Evolutionary conservation across 2,329 filamentous ascomycete genomes (phyloP).

Genomic region (Colletotrichum echinochloae): DNA sequence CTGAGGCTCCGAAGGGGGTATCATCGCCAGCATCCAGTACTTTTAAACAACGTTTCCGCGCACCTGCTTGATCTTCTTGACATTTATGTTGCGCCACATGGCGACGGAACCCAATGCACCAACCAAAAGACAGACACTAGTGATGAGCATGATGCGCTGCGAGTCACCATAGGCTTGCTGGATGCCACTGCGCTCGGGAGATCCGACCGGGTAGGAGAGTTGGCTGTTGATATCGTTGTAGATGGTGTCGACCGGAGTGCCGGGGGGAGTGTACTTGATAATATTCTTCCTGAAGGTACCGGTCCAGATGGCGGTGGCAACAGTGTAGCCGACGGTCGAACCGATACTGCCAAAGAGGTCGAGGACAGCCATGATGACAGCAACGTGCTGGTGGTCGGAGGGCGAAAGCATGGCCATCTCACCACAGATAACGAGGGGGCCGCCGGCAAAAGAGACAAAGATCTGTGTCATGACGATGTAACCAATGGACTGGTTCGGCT

Average conservation of each 20-base stretch:
- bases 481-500: constrained; percentile 61
- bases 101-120: constrained; percentile 54
- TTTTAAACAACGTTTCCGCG: constrained; percentile 54
- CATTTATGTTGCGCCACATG: constrained; percentile 64
- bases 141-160: constrained; percentile 64
- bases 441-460: constrained; percentile 70
- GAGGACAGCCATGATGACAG: constrained; percentile 70
- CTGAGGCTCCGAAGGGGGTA: constrained; percentile 16
- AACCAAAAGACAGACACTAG: constrained; percentile 57
- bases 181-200: constrained; percentile 65
- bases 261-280: constrained; percentile 60
- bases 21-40: constrained; percentile 9
- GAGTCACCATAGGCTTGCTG: constrained; percentile 69
- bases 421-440: constrained; percentile 68
- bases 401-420: constrained; percentile 72
- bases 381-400: constrained; percentile 70
- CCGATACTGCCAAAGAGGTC: constrained; percentile 71
- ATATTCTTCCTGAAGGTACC: constrained; percentile 67
- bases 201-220: constrained; percentile 63
- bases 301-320: constrained; percentile 75
- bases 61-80: constrained; percentile 59
- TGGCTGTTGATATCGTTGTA: constrained; percentile 67
- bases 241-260: constrained; percentile 51
- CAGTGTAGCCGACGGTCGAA: constrained; percentile 68
- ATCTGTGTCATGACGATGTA: constrained; percentile 72